Evolutionary conservation across 2,329 filamentous ascomycete species (phyloP).

Genomic region (Stromatinia cepivora): DNA sequence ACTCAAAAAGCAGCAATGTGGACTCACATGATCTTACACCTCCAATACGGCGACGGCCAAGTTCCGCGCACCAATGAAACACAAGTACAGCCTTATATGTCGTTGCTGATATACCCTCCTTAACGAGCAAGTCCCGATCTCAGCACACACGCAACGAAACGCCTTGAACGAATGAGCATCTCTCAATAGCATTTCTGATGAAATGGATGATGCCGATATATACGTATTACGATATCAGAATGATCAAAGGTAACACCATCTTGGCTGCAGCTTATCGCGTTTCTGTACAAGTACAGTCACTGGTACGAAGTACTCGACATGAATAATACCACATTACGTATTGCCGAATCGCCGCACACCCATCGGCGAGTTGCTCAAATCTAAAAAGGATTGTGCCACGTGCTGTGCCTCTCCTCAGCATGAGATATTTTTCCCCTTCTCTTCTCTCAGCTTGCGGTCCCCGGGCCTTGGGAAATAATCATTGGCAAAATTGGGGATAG

Average conservation of each 20-base stretch:
- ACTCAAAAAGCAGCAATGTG: conserved; percentile 23
- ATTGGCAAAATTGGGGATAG: background rate
- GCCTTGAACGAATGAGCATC: conserved; percentile 20
- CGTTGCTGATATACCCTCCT: conserved; percentile 26
- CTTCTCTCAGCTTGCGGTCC: conserved; percentile 15
- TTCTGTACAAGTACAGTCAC: conserved; percentile 8
- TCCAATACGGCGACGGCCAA: conserved; percentile 20
- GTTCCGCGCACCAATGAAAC: conserved; percentile 27
- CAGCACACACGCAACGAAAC: conserved; percentile 12
- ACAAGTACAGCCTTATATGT: conserved; percentile 24
- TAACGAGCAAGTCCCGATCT: conserved; percentile 14
- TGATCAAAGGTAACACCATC: conserved; percentile 24
- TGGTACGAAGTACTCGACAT: conserved; percentile 23
- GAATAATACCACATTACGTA: background rate
- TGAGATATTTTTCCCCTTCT: conserved; percentile 14
- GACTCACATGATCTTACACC: conserved; percentile 24
- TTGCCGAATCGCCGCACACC: conserved; percentile 15
- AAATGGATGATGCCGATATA: conserved; percentile 12
- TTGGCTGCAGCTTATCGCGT: conserved; percentile 18
- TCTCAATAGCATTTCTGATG: background rate
- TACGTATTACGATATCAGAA: conserved; percentile 22
- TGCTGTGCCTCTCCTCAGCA: conserved; percentile 24
- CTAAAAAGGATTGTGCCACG: conserved; percentile 15
- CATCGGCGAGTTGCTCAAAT: background rate
- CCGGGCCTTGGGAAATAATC: background rate